Evolutionary conservation across 495 filamentous ascomycete species (phyloP), one percentile per base, ranked within the genome.

Genomic region (Bombardia bombarda): DNA sequence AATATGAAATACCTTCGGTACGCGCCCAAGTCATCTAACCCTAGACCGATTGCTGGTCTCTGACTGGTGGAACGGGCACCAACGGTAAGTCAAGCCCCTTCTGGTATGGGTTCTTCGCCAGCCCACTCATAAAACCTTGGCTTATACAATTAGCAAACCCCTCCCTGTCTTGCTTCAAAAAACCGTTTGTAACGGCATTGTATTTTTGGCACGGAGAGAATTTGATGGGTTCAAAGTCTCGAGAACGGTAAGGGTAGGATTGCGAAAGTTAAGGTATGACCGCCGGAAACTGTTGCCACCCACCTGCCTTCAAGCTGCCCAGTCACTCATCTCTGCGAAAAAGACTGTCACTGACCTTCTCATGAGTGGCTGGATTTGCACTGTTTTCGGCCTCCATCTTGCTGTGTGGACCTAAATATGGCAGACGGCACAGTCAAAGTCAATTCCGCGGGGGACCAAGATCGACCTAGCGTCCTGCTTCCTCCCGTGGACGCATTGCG

Each of bases 11-110:
- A 21, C 4, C 3, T 5, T 10, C 6, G 18, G 31, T 54, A 53
- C 55, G 58, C 56, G 58, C 52, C 58, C 56, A 61, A 43, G 38
- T 40, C 43, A 55, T 53, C 46, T 46, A 45, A 42, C 48, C 51
- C 53, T 53, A 48, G 38, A 20, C 2, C 13, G 33, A 42, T 47
- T 35, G 8, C 1, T 0, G 18, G 7, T 7, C 3, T 38, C 23
- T 43, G 21, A 49, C 18, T 48, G 45, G 49, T 21, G 20, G 3
- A 30, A 19, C 1, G 32, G 41, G 40, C 40, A 44, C 49, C 23
- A 30, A 23, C 24, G 36, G 16, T 16, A 34, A 47, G 32, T 14
- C 20, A 40, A 51, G 46, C 21, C 34, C 33, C 38, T 20, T 39
- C 42, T 38, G 38, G 47, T 38, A 16, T 37, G 18, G 43, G 47